Conservation (phyloP, 164 flowering plant species). For the Piper longum region DNA sequence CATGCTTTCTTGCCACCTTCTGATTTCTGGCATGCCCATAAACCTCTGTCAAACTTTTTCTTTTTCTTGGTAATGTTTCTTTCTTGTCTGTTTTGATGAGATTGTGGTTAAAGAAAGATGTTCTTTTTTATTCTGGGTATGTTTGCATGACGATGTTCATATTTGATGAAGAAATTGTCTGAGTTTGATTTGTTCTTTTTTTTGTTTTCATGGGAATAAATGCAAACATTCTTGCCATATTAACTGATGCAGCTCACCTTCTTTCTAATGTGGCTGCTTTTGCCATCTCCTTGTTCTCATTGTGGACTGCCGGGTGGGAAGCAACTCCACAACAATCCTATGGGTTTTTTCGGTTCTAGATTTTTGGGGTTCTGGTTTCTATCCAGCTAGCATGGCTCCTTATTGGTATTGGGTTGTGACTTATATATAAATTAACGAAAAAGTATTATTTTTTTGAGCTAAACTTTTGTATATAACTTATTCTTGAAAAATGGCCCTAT, state of each 20-base stretch:
- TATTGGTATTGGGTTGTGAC: not conserved
- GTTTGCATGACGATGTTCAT: slow-evolving; percentile 20
- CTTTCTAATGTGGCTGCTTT: not conserved
- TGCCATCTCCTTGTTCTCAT: slow-evolving; percentile 2
- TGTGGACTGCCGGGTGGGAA: slow-evolving; percentile 1
- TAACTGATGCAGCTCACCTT: slow-evolving; percentile 1
- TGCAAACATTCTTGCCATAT: slow-evolving; percentile 1
- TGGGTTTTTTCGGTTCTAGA: not conserved
- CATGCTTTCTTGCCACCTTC: too few species aligned
- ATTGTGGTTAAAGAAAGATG: too few species aligned
- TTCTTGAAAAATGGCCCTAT: too few species aligned
- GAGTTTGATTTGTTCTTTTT: slow-evolving; percentile 9
- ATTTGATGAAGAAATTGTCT: slow-evolving; percentile 26
- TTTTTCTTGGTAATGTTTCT: too few species aligned
- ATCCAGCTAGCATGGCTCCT: not conserved
- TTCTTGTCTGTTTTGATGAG: too few species aligned
- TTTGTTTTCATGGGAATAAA: not conserved
- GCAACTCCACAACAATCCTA: not conserved
- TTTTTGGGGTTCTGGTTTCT: not conserved
- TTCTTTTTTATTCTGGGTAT: too few species aligned
- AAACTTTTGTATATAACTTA: too few species aligned
- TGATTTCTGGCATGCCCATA: too few species aligned
- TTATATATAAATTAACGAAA: too few species aligned
- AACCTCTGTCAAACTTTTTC: too few species aligned
- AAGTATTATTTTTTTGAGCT: too few species aligned